Evolutionary conservation across 371 early-diverging fungal species (phyloP).

Genomic region (Lichtheimia corymbifera): DNA sequence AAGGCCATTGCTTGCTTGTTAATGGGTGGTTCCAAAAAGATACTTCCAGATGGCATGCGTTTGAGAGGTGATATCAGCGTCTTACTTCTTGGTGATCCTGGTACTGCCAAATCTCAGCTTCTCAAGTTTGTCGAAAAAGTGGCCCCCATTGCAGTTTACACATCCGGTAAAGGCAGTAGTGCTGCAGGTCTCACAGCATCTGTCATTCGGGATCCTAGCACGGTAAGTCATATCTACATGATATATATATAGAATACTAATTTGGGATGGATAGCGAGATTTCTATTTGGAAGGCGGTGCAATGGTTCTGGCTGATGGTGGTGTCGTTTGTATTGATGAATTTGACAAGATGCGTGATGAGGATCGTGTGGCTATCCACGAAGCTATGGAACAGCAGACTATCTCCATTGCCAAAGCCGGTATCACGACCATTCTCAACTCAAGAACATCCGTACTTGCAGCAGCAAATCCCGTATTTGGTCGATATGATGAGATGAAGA

Average conservation of each 20-base stretch:
- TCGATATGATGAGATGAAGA: slow-evolving; percentile 98
- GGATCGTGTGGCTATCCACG: slow-evolving; percentile 99
- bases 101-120: slow-evolving; percentile 99
- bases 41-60: slow-evolving; percentile 95
- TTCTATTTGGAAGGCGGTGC: slow-evolving; percentile 99
- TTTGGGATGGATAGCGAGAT: slow-evolving; percentile 65
- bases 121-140: slow-evolving; percentile 98
- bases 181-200: slow-evolving; percentile 99
- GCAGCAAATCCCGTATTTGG: slow-evolving; percentile 99
- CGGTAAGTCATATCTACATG: slow-evolving; percentile 52
- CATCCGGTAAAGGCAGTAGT: slow-evolving; percentile 97
- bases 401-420: slow-evolving; percentile 99
- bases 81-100: slow-evolving; percentile 99
- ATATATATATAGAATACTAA: background rate
- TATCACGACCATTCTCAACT: slow-evolving; percentile 99
- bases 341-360: slow-evolving; percentile 99
- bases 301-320: slow-evolving; percentile 99
- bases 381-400: slow-evolving; percentile 99
- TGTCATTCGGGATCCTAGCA: slow-evolving; percentile 89
- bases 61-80: slow-evolving; percentile 99
- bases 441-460: slow-evolving; percentile 97
- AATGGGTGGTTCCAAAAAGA: slow-evolving; percentile 97
- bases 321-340: slow-evolving; percentile 99
- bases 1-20: slow-evolving; percentile 96
- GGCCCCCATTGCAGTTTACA: slow-evolving; percentile 97